Evolutionary conservation across 495 filamentous ascomycete genomes (phyloP).

Genomic region (Penicillium pulvis): DNA sequence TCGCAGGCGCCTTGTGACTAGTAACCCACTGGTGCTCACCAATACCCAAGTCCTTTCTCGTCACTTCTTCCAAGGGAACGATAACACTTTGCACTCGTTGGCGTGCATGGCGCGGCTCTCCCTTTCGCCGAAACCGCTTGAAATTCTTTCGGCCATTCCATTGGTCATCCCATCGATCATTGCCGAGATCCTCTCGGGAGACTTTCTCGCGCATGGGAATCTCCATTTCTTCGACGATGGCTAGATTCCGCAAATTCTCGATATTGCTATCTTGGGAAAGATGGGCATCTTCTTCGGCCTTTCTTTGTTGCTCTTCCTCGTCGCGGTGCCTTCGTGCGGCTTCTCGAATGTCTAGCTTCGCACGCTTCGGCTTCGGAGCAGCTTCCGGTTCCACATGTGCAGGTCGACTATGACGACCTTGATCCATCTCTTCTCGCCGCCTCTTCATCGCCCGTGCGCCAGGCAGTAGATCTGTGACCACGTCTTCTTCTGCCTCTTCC

Average conservation of each 20-base stretch:
- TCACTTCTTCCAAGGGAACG: conserved; percentile 77
- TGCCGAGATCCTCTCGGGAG: conserved; percentile 40
- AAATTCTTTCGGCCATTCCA: conserved; percentile 99
- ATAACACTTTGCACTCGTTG: conserved; percentile 63
- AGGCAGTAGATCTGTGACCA: conserved; percentile 68
- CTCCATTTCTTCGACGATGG: conserved; percentile 81
- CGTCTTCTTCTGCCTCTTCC: conserved; percentile 50
- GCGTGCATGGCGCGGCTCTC: conserved; percentile 43
- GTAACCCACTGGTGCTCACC: conserved; percentile 79
- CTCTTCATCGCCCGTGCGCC: conserved; percentile 73
- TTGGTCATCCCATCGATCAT: conserved; percentile 77
- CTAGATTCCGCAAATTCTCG: conserved; percentile 69
- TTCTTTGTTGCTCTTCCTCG: conserved; percentile 46
- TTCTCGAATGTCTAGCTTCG: conserved; percentile 71
- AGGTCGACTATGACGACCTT: conserved; percentile 9
- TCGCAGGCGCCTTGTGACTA: conserved; percentile 28
- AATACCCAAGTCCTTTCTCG: conserved; percentile 76
- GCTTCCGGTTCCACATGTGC: conserved; percentile 22
- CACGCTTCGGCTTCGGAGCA: conserved; percentile 42
- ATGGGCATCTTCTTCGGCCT: conserved; percentile 49
- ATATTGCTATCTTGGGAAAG: conserved; percentile 62
- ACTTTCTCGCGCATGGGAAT: conserved; percentile 41
- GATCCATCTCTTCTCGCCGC: conserved; percentile 44
- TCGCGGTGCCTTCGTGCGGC: conserved; percentile 68
- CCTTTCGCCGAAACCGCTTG: conserved; percentile 79